Percentiles rank a stretch among this genome's conserved stretches.
phyloP scores from a whole-genome alignment of 1,139 yeast genomes.

The Blastobotrys indianensis region DNA sequence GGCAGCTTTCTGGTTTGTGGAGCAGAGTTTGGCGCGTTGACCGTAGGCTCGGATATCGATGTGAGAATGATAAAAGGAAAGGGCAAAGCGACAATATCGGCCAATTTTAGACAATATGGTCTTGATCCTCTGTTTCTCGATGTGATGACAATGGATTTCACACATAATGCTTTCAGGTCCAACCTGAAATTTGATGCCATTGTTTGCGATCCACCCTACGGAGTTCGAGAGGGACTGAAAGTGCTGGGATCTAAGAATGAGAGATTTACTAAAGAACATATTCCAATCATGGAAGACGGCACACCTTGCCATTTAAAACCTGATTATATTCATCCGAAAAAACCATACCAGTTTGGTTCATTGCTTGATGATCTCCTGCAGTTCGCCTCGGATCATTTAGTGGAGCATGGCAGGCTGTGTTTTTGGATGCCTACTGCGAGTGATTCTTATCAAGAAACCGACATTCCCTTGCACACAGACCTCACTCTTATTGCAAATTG shows the following conservation, averaged over 20 bases:
- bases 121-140: constrained; percentile 59
- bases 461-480: constrained; percentile 72
- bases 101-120: constrained; percentile 73
- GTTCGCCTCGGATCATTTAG: constrained; percentile 68
- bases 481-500: constrained; percentile 67
- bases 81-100: constrained; percentile 44
- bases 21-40: constrained; percentile 74
- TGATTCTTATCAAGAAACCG: constrained; percentile 68
- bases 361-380: constrained; percentile 68
- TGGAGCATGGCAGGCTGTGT: constrained; percentile 70
- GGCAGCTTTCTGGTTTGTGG: constrained; percentile 92
- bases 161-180: constrained; percentile 73
- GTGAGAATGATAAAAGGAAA: constrained; percentile 79
- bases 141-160: constrained; percentile 87
- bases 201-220: constrained; percentile 96
- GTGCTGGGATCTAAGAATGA: constrained; percentile 81
- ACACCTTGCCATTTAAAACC: constrained; percentile 67
- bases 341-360: constrained; percentile 75
- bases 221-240: constrained; percentile 91
- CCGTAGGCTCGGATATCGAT: constrained; percentile 89
- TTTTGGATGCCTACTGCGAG: constrained; percentile 99
- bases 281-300: constrained; percentile 66
- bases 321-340: constrained; percentile 90
- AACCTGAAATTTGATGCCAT: constrained; percentile 68
- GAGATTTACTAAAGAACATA: constrained; percentile 58